Evolutionary conservation across 345 rosid genomes (phyloP).

Genomic region (Kandelia obovata): DNA sequence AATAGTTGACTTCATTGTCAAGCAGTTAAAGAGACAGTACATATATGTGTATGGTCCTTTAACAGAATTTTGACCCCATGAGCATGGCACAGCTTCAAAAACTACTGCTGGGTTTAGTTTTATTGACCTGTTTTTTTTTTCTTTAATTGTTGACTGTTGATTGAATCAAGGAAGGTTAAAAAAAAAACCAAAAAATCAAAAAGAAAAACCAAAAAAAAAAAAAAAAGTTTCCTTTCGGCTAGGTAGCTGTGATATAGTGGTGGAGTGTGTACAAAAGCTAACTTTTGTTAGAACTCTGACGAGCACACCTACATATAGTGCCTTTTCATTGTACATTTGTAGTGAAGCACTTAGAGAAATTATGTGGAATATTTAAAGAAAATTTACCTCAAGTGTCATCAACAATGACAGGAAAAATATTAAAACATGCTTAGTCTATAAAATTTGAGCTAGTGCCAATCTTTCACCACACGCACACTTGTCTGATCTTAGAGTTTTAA

Average conservation of each 20-base stretch:
- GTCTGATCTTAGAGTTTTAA: background rate
- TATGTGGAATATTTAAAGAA: background rate
- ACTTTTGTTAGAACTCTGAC: background rate
- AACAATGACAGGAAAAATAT: background rate
- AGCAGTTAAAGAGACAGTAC: background rate
- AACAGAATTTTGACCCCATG: constrained; percentile 29
- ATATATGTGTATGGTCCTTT: constrained; percentile 3
- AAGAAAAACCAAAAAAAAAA: background rate
- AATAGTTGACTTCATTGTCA: constrained; percentile 32
- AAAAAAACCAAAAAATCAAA: background rate
- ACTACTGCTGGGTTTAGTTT: background rate
- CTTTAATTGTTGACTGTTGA: background rate
- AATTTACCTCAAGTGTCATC: background rate
- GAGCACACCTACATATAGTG: background rate
- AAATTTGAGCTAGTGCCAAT: background rate
- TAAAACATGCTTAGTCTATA: background rate
- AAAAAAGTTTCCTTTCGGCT: background rate
- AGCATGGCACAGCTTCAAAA: background rate
- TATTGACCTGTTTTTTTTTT: background rate
- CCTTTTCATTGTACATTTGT: background rate
- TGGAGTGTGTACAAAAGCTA: constrained; percentile 3
- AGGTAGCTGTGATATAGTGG: background rate
- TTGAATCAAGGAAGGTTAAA: constrained; percentile 9
- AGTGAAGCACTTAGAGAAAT: background rate
- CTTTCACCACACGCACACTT: background rate